Evolutionary conservation across 768 basidiomycete genomes (phyloP).

Genomic region (Piloderma croceum): DNA sequence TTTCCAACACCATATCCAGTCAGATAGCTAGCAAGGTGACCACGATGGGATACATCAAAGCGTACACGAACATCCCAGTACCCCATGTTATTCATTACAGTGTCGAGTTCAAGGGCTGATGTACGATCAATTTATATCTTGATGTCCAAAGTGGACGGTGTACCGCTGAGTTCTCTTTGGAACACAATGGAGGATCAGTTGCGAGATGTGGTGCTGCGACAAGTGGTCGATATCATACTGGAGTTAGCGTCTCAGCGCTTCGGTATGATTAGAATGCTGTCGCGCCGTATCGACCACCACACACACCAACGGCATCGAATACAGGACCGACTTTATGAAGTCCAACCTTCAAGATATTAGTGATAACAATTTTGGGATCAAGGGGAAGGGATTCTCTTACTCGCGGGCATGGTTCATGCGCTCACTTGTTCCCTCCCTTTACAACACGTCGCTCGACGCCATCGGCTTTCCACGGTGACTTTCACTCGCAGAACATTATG

Average conservation of each 20-base stretch:
- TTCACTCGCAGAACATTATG: too few species aligned
- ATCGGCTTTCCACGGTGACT: too few species aligned
- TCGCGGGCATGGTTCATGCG: conserved; percentile 9
- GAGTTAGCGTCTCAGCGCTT: conserved; percentile 6
- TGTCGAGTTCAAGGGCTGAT: neutral
- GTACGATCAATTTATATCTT: conserved; percentile 7
- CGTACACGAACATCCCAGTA: conserved; percentile 5
- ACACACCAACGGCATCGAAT: conserved; percentile 5
- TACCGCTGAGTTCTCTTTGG: conserved; percentile 8
- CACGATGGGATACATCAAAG: conserved; percentile 7
- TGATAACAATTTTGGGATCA: conserved; percentile 5
- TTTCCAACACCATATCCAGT: conserved; percentile 1
- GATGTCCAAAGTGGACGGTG: too few species aligned
- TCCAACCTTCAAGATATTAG: conserved; percentile 2
- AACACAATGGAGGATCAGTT: conserved; percentile 5
- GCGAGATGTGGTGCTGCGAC: conserved; percentile 3
- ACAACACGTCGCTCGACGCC: too few species aligned
- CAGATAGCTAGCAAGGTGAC: conserved; percentile 5
- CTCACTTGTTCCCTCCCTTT: too few species aligned
- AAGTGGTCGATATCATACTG: conserved; percentile 7
- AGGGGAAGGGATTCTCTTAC: conserved; percentile 4
- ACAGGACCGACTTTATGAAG: conserved; percentile 5
- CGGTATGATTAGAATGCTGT: conserved; percentile 5
- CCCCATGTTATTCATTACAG: conserved; percentile 7
- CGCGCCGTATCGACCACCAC: conserved; percentile 1